Percentiles rank a stretch among this genome's conserved stretches.
phyloP scores from a whole-genome alignment of 2,329 filamentous ascomycete genomes.

The Teratosphaeriaceae sp. region DNA sequence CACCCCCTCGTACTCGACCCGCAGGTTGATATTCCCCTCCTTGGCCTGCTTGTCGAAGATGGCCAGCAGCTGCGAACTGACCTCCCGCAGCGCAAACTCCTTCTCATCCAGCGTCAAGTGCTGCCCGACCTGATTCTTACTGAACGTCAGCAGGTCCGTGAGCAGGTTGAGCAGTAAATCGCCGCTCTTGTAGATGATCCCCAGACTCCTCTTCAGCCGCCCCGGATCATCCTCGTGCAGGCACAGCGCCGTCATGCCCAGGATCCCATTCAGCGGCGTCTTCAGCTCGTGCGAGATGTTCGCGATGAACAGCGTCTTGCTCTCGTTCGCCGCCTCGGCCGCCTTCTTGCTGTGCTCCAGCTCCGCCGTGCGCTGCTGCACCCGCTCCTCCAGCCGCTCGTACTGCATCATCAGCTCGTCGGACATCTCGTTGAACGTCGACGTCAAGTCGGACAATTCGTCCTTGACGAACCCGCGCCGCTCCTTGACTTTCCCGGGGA shows the following conservation, averaged over 20 bases:
- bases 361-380: constrained; percentile 73
- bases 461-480: constrained; percentile 71
- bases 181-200: constrained; percentile 81
- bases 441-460: constrained; percentile 74
- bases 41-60: constrained; percentile 88
- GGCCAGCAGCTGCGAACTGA: constrained; percentile 72
- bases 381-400: constrained; percentile 73
- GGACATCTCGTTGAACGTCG: constrained; percentile 89
- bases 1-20: constrained; percentile 61
- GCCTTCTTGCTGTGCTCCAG: constrained; percentile 86
- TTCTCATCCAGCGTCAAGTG: constrained; percentile 74
- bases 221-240: constrained; percentile 81
- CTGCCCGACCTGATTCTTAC: constrained; percentile 89
- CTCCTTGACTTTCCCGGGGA: constrained; percentile 74
- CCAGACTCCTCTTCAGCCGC: constrained; percentile 74
- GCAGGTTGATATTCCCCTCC: constrained; percentile 68
- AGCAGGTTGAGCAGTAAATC: constrained; percentile 79
- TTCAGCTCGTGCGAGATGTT: constrained; percentile 87
- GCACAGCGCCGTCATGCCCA: constrained; percentile 89
- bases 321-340: constrained; percentile 90
- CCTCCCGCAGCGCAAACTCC: constrained; percentile 78
- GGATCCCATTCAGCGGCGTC: constrained; percentile 89
- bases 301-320: constrained; percentile 95
- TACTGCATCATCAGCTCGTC: constrained; percentile 87
- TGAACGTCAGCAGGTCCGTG: constrained; percentile 86